Base-by-base conservation (phyloP, 2,329 filamentous ascomycete genomes). In the Clonostachys rosea region DNA sequence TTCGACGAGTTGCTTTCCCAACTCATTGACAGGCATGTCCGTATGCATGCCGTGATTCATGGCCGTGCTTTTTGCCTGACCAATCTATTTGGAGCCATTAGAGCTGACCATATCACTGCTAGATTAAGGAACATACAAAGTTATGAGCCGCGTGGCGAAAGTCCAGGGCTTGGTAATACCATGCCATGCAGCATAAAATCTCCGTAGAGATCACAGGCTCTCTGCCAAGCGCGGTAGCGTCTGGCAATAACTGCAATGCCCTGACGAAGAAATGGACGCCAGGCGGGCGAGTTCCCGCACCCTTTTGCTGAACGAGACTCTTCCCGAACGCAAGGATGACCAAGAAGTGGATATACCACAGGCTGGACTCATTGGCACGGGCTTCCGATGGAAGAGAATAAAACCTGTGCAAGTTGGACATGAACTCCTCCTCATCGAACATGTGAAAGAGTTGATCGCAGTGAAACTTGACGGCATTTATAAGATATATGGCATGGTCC, bases 381-480 rank as follows among this genome's bases (percentile, higher is more conserved):
- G 34, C 24, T 1, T 16, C 14, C 8, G 18, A 24, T 34, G 43
- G 43, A 20, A 34, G 24, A 5, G 20, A 24, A 14, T 64, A 66
- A 34, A 63, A 63, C 6, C 57, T 51, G 17, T 60, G 55, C 1
- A 65, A 48, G 20, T 56, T 54, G 1, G 40, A 49, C 68, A 76
- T 76, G 47, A 80, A 81, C 1, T 63, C 65, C 11, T 69, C 64
- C 43, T 79, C 76, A 18, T 81, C 75, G 41, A 79, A 78, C 3
- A 81, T 59, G 43, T 78, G 75, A 17, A 77, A 76, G 5, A 79
- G 56, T 33, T 78, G 76, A 4, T 71, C 70, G 47, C 75, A 77
- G 49, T 79, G 74, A 40, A 79, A 81, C 47, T 79, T 79, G 48
- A 79, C 75, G 0, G 74, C 71, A 49, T 78, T 79, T 59, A 79